A percentile compares a stretch with the other conserved stretches of the same genome.
These are phyloP conservation scores for Dothiorella sarmentorum DNA, from an alignment of 2,329 filamentous ascomycete genomes.

Conservation along the genomic window DNA sequence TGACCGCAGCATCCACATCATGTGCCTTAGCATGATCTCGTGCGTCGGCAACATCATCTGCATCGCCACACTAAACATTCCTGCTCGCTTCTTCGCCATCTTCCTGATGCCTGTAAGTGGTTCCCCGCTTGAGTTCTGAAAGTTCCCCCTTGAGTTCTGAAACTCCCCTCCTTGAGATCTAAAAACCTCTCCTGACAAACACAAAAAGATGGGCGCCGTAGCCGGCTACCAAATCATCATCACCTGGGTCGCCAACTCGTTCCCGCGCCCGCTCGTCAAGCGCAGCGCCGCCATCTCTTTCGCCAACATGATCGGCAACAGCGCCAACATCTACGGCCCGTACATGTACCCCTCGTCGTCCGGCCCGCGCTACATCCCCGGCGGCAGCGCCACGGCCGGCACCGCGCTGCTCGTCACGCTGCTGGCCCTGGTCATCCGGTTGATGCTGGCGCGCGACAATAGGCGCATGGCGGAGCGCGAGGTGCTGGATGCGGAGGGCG, in stretches of 20 bases:
- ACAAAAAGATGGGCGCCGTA: slow-evolving; percentile 22
- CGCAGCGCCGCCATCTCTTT: slow-evolving; percentile 30
- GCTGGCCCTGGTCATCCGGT: slow-evolving; percentile 34
- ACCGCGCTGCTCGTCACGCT: slow-evolving; percentile 36
- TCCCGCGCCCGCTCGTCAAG: slow-evolving; percentile 35
- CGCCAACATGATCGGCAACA: slow-evolving; percentile 35
- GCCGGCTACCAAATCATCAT: slow-evolving; percentile 32
- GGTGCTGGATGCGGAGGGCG: slow-evolving; percentile 5
- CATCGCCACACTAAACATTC: slow-evolving; percentile 49
- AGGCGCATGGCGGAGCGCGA: slow-evolving; percentile 28
- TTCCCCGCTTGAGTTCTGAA: slow-evolving; percentile 20
- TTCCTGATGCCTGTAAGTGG: slow-evolving; percentile 59
- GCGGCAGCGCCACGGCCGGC: slow-evolving; percentile 34
- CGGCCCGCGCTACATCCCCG: slow-evolving; percentile 38
- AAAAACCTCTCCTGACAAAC: background rate
- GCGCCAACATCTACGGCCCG: slow-evolving; percentile 34
- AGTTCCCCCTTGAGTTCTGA: background rate
- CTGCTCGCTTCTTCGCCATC: slow-evolving; percentile 59
- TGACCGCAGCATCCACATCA: slow-evolving; percentile 58
- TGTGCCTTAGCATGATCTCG: slow-evolving; percentile 51
- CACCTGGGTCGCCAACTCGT: slow-evolving; percentile 32
- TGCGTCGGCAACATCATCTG: slow-evolving; percentile 56
- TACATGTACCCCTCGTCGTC: slow-evolving; percentile 34
- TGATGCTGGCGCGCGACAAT: slow-evolving; percentile 36
- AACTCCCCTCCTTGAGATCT: background rate